These are phyloP conservation scores for Pleurotus sapidus DNA, from an alignment of 768 basidiomycete genomes.

Conservation along the genomic window DNA sequence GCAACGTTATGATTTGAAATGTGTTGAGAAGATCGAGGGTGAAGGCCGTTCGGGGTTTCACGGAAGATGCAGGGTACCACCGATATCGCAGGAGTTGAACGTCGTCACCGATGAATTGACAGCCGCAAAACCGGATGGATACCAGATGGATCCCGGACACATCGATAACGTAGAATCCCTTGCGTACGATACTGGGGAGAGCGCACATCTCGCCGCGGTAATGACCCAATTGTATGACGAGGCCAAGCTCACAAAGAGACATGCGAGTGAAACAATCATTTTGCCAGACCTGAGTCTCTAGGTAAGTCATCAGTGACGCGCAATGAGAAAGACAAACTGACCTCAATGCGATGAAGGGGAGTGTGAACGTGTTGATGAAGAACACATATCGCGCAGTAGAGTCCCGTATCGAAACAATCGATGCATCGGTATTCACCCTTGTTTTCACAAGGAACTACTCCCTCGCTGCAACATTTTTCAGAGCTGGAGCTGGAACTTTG, in stretches of 20 bases:
- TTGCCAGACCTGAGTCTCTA: slow-evolving; percentile 9
- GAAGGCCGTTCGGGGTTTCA: slow-evolving; percentile 6
- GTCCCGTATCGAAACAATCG: neutral
- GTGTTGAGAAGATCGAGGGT: slow-evolving; percentile 10
- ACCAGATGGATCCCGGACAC: slow-evolving; percentile 22
- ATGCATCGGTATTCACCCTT: slow-evolving; percentile 2
- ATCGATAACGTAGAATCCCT: slow-evolving; percentile 14
- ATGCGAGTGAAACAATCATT: neutral
- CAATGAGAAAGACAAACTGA: too few species aligned
- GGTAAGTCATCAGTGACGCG: too few species aligned
- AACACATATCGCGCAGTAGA: slow-evolving; percentile 1
- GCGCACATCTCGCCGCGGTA: neutral
- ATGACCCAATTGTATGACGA: slow-evolving; percentile 11
- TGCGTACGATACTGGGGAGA: neutral
- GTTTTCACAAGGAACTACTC: too few species aligned
- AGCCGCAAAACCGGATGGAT: slow-evolving; percentile 21
- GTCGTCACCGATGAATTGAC: neutral
- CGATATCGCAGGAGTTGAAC: slow-evolving; percentile 5
- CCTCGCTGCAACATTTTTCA: too few species aligned
- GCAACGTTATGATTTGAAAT: slow-evolving; percentile 11
- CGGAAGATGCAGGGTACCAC: slow-evolving; percentile 4
- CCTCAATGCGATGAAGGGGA: slow-evolving; percentile 7
- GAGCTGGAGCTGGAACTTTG: too few species aligned
- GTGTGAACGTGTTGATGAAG: neutral
- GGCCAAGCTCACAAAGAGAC: slow-evolving; percentile 6